Percentiles rank a stretch among this genome's conserved stretches.
These are phyloP conservation scores for Fusarium nurragi DNA, from an alignment of 2,329 filamentous ascomycete species.

Conservation along the genomic window DNA sequence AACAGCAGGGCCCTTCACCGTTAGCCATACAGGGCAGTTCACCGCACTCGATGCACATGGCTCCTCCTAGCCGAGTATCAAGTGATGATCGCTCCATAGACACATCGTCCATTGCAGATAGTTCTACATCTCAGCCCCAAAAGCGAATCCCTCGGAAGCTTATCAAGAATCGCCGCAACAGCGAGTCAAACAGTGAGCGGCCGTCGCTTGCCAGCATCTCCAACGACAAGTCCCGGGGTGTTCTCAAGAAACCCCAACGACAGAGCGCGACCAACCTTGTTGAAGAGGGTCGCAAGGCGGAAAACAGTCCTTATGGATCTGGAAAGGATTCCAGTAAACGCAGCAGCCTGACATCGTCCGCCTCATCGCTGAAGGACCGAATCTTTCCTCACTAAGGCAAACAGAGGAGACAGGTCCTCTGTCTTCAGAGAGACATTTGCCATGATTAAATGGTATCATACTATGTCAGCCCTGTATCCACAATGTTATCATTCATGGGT, in stretches of 20 bases:
- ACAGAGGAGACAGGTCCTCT: not conserved
- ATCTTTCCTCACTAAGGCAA: conserved; percentile 36
- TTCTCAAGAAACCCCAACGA: conserved; percentile 53
- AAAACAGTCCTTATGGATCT: conserved; percentile 36
- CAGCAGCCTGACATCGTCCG: conserved; percentile 39
- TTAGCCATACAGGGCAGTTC: conserved; percentile 40
- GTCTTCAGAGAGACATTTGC: not conserved
- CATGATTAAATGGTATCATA: not conserved
- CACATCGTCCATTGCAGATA: conserved; percentile 39
- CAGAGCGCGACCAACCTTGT: conserved; percentile 41
- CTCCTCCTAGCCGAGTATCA: conserved; percentile 44
- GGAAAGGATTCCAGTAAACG: conserved; percentile 39
- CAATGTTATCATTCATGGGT: not conserved
- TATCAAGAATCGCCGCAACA: conserved; percentile 53
- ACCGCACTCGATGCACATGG: conserved; percentile 32
- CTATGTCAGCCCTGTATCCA: not conserved
- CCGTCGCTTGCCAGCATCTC: conserved; percentile 12
- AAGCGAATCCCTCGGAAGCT: conserved; percentile 55
- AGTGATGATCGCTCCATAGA: conserved; percentile 50
- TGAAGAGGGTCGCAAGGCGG: conserved; percentile 40
- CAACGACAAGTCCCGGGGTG: conserved; percentile 41
- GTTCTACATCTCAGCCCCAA: conserved; percentile 37
- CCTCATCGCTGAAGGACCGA: conserved; percentile 41
- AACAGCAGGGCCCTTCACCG: conserved; percentile 29
- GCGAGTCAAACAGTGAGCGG: conserved; percentile 49